Evolutionary conservation across 768 basidiomycete genomes (phyloP), one percentile per base, ranked within the genome.

Genomic region (Xerocomellus chrysenteron): DNA sequence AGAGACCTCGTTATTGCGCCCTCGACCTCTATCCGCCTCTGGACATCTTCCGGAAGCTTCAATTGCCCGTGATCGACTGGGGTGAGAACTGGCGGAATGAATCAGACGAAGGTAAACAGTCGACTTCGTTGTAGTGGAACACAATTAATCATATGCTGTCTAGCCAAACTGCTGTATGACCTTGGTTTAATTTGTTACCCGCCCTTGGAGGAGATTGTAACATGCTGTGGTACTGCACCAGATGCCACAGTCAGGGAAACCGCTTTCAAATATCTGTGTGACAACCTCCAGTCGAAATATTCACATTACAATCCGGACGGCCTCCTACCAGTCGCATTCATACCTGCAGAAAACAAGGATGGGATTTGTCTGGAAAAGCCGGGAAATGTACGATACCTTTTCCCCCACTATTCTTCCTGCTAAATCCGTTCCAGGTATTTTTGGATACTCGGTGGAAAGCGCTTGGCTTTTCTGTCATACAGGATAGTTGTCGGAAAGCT

Each of bases 21-120:
- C 72, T 78, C 24, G 82, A 90, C 51, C 76, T 98, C 16, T 97
- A 94, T 65, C 94, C 96, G 64, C 94, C 96, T 0, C 59, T 81
- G 0, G 83, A 86, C 28, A 74, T 75, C 2, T 83, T 94, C 52
- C 79, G 88, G 11, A 75, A 80, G 44, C 76, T 98, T 9, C 80
- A 80, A 3, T 69, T 98, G 12, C 92, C 92, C 2, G 66, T 95
- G 5, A 78, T 98, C 36, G 91, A 92, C 59, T 97, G 94, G 94
- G 85, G 86, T 1, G 75, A 82, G 0, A 89, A 87, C 68, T 98
- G 95, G 95, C 26, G 17, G 17, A 16, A 41, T 8, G n/a, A 40
- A 8, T 50, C 49, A 1, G 28, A 40, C 4, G 4, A 41, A 33
- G 50, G 50, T 50, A 26, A 37, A 48, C 14, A 14, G 12, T 45